phyloP scores from a whole-genome alignment of 2,329 filamentous ascomycete genomes.

The Cercospora janseana region DNA sequence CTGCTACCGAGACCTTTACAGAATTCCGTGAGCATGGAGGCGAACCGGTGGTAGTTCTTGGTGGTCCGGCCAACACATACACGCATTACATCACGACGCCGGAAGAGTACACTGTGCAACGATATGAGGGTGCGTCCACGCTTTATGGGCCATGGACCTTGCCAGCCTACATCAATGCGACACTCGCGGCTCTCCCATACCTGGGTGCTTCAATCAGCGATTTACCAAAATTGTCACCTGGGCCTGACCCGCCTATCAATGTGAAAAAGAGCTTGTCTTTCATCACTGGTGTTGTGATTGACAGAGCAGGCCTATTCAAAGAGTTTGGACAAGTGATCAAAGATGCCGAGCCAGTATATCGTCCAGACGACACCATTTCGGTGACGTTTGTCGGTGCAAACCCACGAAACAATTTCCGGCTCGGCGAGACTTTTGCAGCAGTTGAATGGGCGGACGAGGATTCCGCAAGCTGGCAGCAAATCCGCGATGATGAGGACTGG shows the following conservation, averaged over 20 bases:
- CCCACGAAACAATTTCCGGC: slow-evolving; percentile 79
- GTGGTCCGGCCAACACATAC: slow-evolving; percentile 88
- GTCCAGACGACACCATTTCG: slow-evolving; percentile 60
- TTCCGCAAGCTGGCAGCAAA: slow-evolving; percentile 58
- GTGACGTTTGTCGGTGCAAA: slow-evolving; percentile 82
- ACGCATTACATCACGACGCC: slow-evolving; percentile 76
- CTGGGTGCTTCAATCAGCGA: slow-evolving; percentile 48
- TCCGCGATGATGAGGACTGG: slow-evolving; percentile 79
- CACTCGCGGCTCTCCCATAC: slow-evolving; percentile 67
- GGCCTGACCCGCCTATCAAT: slow-evolving; percentile 73
- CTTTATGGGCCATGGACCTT: slow-evolving; percentile 81
- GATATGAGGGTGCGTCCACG: slow-evolving; percentile 93
- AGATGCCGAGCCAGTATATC: slow-evolving; percentile 51
- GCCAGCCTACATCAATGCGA: slow-evolving; percentile 83
- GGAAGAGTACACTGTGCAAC: slow-evolving; percentile 79
- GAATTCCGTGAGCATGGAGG: slow-evolving; percentile 45
- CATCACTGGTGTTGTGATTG: slow-evolving; percentile 74
- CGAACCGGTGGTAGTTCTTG: slow-evolving; percentile 73
- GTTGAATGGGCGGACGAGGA: slow-evolving; percentile 62
- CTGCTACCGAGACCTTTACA: slow-evolving; percentile 36
- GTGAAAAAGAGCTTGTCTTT: slow-evolving; percentile 72
- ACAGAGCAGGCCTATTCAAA: slow-evolving; percentile 64
- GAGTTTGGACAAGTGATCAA: slow-evolving; percentile 67
- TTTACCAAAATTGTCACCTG: slow-evolving; percentile 44
- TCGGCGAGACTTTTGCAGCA: slow-evolving; percentile 73